Conservation (phyloP, 192 early-diverging fungal species). For the Coemansia sp. region DNA sequence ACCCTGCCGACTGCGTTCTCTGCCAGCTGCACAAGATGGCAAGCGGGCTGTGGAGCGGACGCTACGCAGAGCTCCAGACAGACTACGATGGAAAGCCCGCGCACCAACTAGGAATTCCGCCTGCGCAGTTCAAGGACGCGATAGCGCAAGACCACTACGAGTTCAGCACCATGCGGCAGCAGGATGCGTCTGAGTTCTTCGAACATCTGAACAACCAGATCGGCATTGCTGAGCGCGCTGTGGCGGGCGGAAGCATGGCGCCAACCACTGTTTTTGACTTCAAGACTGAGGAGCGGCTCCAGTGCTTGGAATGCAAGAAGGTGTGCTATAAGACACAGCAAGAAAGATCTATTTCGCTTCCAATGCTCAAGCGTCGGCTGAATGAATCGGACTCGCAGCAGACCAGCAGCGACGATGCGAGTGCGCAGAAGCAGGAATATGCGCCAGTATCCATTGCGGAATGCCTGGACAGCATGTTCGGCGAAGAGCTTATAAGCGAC, state of each 20-base stretch:
- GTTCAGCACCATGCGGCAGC: constrained; percentile 97
- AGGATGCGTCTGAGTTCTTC: constrained; percentile 96
- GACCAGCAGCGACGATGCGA: neutral
- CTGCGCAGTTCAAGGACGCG: constrained; percentile 87
- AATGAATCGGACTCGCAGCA: constrained; percentile 6
- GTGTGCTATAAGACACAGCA: constrained; percentile 72
- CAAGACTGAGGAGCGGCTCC: constrained; percentile 75
- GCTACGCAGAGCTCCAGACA: constrained; percentile 68
- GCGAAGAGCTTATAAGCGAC: constrained; percentile 58
- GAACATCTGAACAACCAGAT: constrained; percentile 74
- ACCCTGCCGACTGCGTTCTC: constrained; percentile 74
- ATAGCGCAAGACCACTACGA: constrained; percentile 90
- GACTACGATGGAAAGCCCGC: constrained; percentile 44
- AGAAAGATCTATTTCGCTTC: constrained; percentile 62
- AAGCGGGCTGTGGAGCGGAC: constrained; percentile 84
- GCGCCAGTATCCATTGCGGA: constrained; percentile 60
- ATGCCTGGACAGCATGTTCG: constrained; percentile 65
- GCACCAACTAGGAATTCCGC: constrained; percentile 80
- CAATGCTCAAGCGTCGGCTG: constrained; percentile 63
- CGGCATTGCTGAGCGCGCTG: constrained; percentile 73
- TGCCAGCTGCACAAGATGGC: constrained; percentile 94
- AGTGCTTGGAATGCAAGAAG: constrained; percentile 80
- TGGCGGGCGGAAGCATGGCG: constrained; percentile 55
- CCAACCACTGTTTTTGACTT: constrained; percentile 83
- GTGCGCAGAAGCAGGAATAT: constrained; percentile 19